Conservation (phyloP, 2,329 filamentous ascomycete species). For the Ophiostoma sp. region DNA sequence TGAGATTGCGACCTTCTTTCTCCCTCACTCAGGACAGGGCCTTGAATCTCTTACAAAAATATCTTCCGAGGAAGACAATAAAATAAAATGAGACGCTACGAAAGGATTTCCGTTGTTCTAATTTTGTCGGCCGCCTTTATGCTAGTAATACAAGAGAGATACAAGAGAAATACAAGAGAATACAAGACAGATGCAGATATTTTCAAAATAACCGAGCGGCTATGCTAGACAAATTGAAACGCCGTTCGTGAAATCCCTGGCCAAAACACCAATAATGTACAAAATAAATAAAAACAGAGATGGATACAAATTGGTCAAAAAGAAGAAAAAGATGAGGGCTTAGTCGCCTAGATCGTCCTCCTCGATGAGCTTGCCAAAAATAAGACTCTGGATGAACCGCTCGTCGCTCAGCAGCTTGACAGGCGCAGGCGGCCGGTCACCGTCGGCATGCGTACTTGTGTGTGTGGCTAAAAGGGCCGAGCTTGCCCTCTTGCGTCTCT, state of each 20-base stretch:
- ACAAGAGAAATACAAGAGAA: constrained; percentile 17
- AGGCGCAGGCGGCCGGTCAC: constrained; percentile 29
- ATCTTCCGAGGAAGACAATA: no score
- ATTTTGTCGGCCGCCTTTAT: no score
- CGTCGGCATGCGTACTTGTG: constrained; percentile 27
- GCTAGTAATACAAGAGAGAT: neutral
- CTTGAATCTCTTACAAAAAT: no score
- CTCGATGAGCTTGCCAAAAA: constrained; percentile 72
- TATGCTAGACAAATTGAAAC: neutral
- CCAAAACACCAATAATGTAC: neutral
- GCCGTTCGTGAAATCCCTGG: neutral
- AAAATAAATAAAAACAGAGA: neutral
- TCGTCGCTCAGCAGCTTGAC: constrained; percentile 74
- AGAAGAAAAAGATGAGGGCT: neutral
- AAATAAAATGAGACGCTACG: no score
- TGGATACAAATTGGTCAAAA: neutral
- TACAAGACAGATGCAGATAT: constrained; percentile 12
- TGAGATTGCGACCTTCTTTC: no score
- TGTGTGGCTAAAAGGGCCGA: constrained; percentile 19
- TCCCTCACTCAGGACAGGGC: no score
- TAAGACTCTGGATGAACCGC: constrained; percentile 86
- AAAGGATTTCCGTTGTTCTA: no score
- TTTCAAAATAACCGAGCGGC: neutral
- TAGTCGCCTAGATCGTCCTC: constrained; percentile 44
- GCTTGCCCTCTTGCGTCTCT: constrained; percentile 42